Evolutionary conservation across 1,284 basidiomycete species (phyloP), one percentile per base, ranked within the genome.

Genomic region (Cystobasidium pallidum): DNA sequence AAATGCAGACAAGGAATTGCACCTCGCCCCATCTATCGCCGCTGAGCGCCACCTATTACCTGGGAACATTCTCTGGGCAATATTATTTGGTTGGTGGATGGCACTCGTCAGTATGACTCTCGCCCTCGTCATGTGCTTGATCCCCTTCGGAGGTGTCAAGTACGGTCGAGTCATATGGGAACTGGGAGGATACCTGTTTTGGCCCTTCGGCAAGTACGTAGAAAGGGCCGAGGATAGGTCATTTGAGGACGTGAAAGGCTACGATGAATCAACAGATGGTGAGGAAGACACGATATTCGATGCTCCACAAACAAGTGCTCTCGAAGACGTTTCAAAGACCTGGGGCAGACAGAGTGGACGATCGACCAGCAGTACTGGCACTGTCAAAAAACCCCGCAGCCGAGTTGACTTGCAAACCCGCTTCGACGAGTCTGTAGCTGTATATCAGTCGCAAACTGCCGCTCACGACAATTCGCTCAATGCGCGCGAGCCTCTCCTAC

Each of bases 191-290:
- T 99, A 99, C 81, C 86, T 99, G 70, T 87, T 89, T 41, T 99
- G 96, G 96, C 96, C 96, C 1, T 99, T 99, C 80, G 95, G 92
- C 43, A 98, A 98, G 81, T 99, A 98, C 79, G 92, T 99, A 71
- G 94, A 98, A 81, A 92, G 94, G 4, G 90, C 91, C 80, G 86
- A 26, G 76, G 82, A 72, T 73, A 78, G 73, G 49, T 75, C 74
- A 26, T 55, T 47, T 55, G 71, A 73, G 24, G 72, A 66, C 36
- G 58, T 70, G 32, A 66, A 71, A 51, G 70, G 58, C 58, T 73
- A 68, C 21, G 75, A 75, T 65, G 75, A 75, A 39, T 43, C 19
- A 58, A 58, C 28, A 66, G 49, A 64, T 13, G 73, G 75, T 47
- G 75, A 70, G 2, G 83, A 84, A 28, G 82, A 85, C 34, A 80